Evolutionary conservation across 805 yeast genomes (phyloP).

Genomic region (Yarrowia yakushimensis): DNA sequence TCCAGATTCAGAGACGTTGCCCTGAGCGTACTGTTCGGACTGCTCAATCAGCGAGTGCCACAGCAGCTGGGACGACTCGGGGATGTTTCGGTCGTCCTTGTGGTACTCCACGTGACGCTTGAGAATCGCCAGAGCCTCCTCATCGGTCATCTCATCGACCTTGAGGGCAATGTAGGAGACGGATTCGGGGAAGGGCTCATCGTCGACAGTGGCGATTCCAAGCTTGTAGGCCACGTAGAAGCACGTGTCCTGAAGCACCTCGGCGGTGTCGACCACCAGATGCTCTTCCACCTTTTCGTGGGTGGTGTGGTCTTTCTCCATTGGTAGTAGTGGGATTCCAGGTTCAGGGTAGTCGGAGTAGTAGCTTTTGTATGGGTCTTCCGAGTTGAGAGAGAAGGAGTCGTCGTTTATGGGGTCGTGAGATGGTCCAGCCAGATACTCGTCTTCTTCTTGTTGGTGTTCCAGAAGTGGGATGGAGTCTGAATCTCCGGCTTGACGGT

Average conservation of each 20-base stretch:
- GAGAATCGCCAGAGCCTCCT: constrained; percentile 44
- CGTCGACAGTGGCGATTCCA: not conserved
- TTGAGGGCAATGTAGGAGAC: constrained; percentile 30
- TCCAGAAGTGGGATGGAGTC: not conserved
- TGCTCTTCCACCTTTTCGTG: not conserved
- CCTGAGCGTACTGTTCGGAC: not conserved
- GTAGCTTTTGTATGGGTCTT: not conserved
- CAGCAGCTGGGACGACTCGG: constrained; percentile 1
- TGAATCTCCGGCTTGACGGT: not conserved
- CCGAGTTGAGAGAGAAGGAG: not conserved
- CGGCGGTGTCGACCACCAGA: constrained; percentile 2
- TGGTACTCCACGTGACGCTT: constrained; percentile 43
- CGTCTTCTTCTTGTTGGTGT: not conserved
- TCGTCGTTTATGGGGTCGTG: not conserved
- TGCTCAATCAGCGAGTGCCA: not conserved
- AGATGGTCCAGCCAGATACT: constrained; percentile 8
- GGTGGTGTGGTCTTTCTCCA: not conserved
- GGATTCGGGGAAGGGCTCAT: constrained; percentile 9
- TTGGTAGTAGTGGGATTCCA: not conserved
- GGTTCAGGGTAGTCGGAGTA: not conserved
- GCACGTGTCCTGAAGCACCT: constrained; percentile 20
- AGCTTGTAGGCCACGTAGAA: constrained; percentile 15
- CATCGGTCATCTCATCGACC: constrained; percentile 39
- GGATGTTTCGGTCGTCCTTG: constrained; percentile 45
- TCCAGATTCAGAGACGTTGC: not conserved